Evolutionary conservation across 1,139 yeast genomes (phyloP).

Genomic region (Hemisphaericaspora subhashii): DNA sequence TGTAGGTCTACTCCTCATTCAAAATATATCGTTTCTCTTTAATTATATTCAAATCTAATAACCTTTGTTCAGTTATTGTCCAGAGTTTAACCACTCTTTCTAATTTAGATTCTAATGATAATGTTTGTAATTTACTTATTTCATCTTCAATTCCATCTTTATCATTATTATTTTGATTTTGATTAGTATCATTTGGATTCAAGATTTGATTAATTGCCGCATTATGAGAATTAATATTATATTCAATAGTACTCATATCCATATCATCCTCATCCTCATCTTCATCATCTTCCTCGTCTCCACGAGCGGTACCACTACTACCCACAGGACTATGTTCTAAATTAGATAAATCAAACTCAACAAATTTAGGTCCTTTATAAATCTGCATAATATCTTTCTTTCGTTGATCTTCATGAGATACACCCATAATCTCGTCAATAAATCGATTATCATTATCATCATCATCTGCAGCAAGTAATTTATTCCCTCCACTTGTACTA

Average conservation of each 20-base stretch:
- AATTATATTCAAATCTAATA: conserved; percentile 38
- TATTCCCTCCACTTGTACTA: too few relatives aligned
- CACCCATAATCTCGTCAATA: conserved; percentile 13
- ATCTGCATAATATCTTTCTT: conserved; percentile 5
- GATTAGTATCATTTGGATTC: conserved; percentile 2
- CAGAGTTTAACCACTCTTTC: conserved; percentile 59
- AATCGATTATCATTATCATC: conserved; percentile 16
- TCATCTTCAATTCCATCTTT: conserved; percentile 23
- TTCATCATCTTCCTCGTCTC: conserved; percentile 12
- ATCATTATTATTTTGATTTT: not conserved
- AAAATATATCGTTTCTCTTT: conserved; percentile 28
- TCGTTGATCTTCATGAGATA: conserved; percentile 5
- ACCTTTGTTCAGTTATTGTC: conserved; percentile 59
- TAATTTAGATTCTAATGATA: conserved; percentile 47
- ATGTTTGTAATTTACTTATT: conserved; percentile 23
- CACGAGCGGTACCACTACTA: too few relatives aligned
- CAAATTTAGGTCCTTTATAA: conserved; percentile 20
- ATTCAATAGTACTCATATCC: conserved; percentile 10
- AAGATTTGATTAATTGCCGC: not conserved
- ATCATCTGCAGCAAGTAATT: conserved; percentile 8
- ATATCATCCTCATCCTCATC: conserved; percentile 11
- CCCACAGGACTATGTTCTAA: too few relatives aligned
- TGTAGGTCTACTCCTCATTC: conserved; percentile 18
- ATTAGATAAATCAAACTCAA: conserved; percentile 18
- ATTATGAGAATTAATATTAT: conserved; percentile 10